Conservation (phyloP, 768 basidiomycete genomes). For the Termitomyces sp. region DNA sequence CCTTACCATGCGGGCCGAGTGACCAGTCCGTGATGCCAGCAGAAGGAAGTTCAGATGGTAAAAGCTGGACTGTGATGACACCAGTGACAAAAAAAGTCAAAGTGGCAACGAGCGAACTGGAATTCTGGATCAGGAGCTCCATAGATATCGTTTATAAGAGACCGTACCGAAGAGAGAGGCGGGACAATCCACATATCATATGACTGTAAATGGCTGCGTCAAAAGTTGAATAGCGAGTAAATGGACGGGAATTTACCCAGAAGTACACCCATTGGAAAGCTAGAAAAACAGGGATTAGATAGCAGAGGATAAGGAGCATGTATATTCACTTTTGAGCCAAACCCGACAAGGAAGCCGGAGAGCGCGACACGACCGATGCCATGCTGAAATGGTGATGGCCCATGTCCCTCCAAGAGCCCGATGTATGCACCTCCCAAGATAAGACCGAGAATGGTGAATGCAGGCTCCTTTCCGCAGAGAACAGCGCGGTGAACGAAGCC, state of each 20-base stretch:
- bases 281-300: conserved; percentile 16
- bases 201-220: conserved; percentile 35
- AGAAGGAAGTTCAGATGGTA: conserved; percentile 32
- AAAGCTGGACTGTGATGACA: conserved; percentile 36
- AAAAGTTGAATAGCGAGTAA: background rate
- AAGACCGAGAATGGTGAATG: conserved; percentile 40
- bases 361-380: conserved; percentile 29
- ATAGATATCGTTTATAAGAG: background rate
- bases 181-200: conserved; percentile 60
- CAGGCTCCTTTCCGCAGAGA: conserved; percentile 39
- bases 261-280: conserved; percentile 64
- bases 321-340: conserved; percentile 48
- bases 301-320: conserved; percentile 1
- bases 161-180: conserved; percentile 49
- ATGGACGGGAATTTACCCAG: conserved; percentile 37
- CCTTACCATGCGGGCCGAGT: conserved; percentile 28
- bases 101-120: conserved; percentile 53
- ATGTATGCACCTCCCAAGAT: conserved; percentile 44
- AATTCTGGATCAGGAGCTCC: conserved; percentile 5
- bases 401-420: conserved; percentile 34
- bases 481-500: conserved; percentile 54
- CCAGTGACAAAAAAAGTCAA: conserved; percentile 49
- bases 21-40: conserved; percentile 34
- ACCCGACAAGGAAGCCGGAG: conserved; percentile 54
- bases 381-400: conserved; percentile 22